Conservation (phyloP, 306 rosid species). For the Aeschynomene evenia region DNA sequence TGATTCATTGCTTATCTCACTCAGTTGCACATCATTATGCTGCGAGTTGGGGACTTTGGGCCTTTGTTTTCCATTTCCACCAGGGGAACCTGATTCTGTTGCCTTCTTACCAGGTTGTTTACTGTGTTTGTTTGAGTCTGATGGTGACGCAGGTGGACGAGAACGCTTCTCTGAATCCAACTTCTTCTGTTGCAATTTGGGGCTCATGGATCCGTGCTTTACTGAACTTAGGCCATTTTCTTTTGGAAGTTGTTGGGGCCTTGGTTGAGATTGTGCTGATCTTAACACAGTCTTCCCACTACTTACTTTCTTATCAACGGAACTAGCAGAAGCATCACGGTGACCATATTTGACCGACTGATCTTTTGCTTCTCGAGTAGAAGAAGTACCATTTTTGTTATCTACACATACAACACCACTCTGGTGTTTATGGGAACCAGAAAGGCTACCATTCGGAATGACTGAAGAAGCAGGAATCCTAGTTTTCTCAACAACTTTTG, state of each 20-base stretch:
- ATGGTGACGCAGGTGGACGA: conserved; percentile 62
- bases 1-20: conserved; percentile 68
- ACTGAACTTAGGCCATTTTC: conserved; percentile 45
- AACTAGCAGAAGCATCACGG: conserved; percentile 43
- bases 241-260: conserved; percentile 46
- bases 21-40: conserved; percentile 59
- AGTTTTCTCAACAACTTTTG: conserved; percentile 65
- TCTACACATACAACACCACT: conserved; percentile 40
- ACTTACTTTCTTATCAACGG: conserved; percentile 55
- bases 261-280: conserved; percentile 47
- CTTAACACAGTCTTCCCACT: conserved; percentile 38
- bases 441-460: conserved; percentile 46
- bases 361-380: conserved; percentile 42
- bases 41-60: conserved; percentile 43
- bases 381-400: conserved; percentile 41
- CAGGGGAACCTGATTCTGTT: conserved; percentile 48
- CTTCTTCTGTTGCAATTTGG: conserved; percentile 77
- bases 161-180: conserved; percentile 68
- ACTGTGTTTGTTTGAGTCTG: conserved; percentile 57
- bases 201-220: conserved; percentile 75
- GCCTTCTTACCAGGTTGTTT: conserved; percentile 52
- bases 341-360: conserved; percentile 44
- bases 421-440: conserved; percentile 42
- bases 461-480: conserved; percentile 53
- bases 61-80: conserved; percentile 60